Conservation (phyloP, 805 yeast species). For the Starmerella floricola region DNA sequence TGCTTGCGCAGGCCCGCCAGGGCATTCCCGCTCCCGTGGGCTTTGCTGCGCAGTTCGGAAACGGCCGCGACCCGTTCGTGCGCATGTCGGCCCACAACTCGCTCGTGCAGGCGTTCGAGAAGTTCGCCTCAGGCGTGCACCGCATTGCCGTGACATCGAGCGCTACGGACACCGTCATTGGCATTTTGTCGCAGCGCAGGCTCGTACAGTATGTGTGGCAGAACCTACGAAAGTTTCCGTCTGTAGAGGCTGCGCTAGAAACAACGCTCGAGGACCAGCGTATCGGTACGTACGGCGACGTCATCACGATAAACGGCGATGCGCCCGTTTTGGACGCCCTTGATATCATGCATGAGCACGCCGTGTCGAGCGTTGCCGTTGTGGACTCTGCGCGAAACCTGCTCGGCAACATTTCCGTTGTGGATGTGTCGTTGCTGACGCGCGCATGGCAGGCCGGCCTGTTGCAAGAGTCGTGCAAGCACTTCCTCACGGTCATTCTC, state of each 20-base stretch:
- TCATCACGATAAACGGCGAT: conserved; percentile 76
- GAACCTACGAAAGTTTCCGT: conserved; percentile 74
- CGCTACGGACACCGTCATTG: conserved; percentile 47
- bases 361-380: conserved; percentile 85
- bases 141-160: conserved; percentile 61
- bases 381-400: conserved; percentile 65
- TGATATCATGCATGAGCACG: conserved; percentile 66
- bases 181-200: conserved; percentile 84
- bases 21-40: conserved; percentile 89
- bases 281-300: conserved; percentile 56
- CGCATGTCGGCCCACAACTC: conserved; percentile 53
- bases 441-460: conserved; percentile 76
- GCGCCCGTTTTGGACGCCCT: conserved; percentile 79
- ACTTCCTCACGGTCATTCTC: conserved; percentile 74
- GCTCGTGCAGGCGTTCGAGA: conserved; percentile 64
- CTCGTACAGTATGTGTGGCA: conserved; percentile 80
- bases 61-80: conserved; percentile 69
- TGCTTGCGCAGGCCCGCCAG: conserved; percentile 52
- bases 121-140: conserved; percentile 91
- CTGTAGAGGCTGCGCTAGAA: conserved; percentile 56
- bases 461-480: conserved; percentile 70
- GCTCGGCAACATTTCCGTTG: conserved; percentile 86
- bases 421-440: conserved; percentile 82
- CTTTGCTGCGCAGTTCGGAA: conserved; percentile 71
- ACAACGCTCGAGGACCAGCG: conserved; percentile 56